Conservation (phyloP, 2,329 filamentous ascomycete genomes). For the Beauveria sp. region DNA sequence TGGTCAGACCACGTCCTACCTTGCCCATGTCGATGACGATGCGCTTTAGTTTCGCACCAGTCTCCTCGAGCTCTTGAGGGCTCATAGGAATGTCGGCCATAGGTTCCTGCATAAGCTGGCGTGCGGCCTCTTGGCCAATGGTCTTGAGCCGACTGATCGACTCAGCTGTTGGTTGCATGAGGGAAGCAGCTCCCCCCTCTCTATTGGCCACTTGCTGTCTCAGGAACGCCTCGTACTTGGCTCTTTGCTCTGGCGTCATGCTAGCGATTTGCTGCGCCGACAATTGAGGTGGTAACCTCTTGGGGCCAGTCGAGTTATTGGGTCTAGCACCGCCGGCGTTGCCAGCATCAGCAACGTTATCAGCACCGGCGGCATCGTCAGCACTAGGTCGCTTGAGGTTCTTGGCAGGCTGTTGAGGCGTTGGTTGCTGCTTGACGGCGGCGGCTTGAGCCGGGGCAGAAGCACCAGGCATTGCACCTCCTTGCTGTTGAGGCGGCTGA, state of each 20-base stretch:
- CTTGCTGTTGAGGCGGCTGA: conserved; percentile 26
- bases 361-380: conserved; percentile 36
- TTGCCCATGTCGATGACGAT: conserved; percentile 35
- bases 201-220: conserved; percentile 23
- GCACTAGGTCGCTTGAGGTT: conserved; percentile 43
- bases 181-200: not conserved
- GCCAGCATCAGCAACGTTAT: conserved; percentile 31
- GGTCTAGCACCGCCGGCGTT: conserved; percentile 12
- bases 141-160: conserved; percentile 25
- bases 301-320: conserved; percentile 15
- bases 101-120: conserved; percentile 29
- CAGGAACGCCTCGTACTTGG: conserved; percentile 33
- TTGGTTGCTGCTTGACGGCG: conserved; percentile 15
- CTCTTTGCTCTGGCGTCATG: conserved; percentile 37
- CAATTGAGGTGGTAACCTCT: conserved; percentile 19
- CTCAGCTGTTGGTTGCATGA: conserved; percentile 16
- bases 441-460: conserved; percentile 17
- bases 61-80: conserved; percentile 35
- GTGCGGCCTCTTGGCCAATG: conserved; percentile 34
- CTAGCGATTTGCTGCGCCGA: conserved; percentile 29
- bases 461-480: conserved; percentile 15
- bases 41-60: conserved; percentile 33
- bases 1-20: conserved; percentile 35
- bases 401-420: conserved; percentile 27
- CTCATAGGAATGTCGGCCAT: conserved; percentile 40